Evolutionary conservation across 805 yeast species (phyloP), one percentile per base, ranked within the genome.

Genomic region (Jamesozyma spencerorum): DNA sequence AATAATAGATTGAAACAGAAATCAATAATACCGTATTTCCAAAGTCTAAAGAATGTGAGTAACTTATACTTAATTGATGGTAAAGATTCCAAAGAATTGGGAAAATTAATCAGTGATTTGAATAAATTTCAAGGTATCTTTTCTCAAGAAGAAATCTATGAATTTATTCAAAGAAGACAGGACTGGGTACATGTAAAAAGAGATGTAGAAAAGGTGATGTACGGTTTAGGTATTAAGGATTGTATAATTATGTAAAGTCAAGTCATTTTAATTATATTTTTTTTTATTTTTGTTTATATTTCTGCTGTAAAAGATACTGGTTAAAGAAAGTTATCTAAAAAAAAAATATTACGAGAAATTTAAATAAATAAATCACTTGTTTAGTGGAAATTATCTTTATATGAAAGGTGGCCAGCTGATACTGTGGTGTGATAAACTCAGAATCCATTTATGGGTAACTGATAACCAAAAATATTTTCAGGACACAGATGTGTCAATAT

Each of bases 171-270:
- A 49, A 67, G 94, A 45, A 69, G 98, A 42, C 72, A 79, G 29
- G 98, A 90, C 59, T 90, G 98, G 98, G 63, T 73, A 0, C 54
- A 65, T 29, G 82, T 90, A 20, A 81, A 77, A 48, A 69, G 72
- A 46, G 83, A 82, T 44, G 97, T 90, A 8, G 97, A 90, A 60
- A 85, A 81, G 58, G 88, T 85, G n/a, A 84, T 92, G 79, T 92
- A 87, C 55, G 97, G 98, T 0, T 69, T 90, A 40, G 87, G 85
- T 14, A 62, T 80, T 22, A 82, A 77, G 20, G 96, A 87, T 53
- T 88, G 96, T 65, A 48, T 58, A 0, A 65, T 85, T 32, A 64
- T 72, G 64, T 80, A 57, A 36, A 10, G 10, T 7, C 10, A 22
- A 10, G 26, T 22, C 2, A 6, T n/a, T 31, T 4, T 15, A 31